phyloP scores from a whole-genome alignment of 192 early-diverging fungal species.

The Funneliformis geosporum region DNA sequence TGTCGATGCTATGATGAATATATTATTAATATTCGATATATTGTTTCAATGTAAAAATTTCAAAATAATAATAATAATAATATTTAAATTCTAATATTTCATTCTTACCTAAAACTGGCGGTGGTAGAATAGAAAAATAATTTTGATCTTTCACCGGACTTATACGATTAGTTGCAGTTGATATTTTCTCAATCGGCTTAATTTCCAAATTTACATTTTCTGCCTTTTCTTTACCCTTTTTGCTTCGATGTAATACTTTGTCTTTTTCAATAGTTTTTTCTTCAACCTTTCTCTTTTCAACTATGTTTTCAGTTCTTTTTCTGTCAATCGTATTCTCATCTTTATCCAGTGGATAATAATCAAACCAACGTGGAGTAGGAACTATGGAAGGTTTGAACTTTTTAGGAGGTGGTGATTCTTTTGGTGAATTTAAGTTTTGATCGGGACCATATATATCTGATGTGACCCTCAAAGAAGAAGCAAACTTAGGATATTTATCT shows the following conservation, averaged over 20 bases:
- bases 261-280: conserved; percentile 1
- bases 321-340: neutral
- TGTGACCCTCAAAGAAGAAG: neutral
- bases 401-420: neutral
- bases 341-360: neutral
- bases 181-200: neutral
- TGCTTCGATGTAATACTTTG: neutral
- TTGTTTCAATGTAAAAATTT: neutral
- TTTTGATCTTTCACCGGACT: neutral
- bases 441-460: neutral
- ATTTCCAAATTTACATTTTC: neutral
- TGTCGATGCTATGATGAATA: neutral
- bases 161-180: neutral
- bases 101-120: neutral
- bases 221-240: neutral
- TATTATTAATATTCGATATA: neutral
- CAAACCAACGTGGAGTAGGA: neutral
- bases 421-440: neutral
- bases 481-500: neutral
- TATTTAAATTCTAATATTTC: neutral
- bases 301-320: neutral
- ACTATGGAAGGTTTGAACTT: neutral
- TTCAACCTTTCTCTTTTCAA: neutral
- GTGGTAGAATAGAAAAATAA: neutral
- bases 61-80: too few species aligned